Conservation (phyloP, 169 alveolate genomes). For the Plasmodium ovale region DNA sequence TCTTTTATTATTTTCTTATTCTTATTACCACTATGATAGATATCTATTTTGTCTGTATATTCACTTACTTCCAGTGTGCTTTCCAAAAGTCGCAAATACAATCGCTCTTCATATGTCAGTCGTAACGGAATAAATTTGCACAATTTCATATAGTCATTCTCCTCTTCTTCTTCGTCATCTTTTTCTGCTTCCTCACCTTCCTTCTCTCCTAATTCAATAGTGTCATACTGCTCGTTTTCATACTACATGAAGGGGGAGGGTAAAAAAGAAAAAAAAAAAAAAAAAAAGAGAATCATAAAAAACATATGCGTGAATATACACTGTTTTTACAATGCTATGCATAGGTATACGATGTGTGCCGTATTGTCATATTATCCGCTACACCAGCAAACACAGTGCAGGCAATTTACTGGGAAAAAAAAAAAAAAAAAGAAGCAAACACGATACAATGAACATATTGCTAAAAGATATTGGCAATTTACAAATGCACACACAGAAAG, state of each 20-base stretch:
- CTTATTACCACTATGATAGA: slow-evolving; percentile 83
- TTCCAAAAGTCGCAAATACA: slow-evolving; percentile 89
- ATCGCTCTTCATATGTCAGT: slow-evolving; percentile 85
- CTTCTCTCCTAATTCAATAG: slow-evolving; percentile 26
- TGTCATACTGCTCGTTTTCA: slow-evolving; percentile 75
- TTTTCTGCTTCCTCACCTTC: slow-evolving; percentile 1
- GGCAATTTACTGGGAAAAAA: too few species aligned
- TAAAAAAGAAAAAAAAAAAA: slow-evolving; percentile 1
- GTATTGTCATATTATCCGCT: too few species aligned
- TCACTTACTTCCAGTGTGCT: slow-evolving; percentile 92
- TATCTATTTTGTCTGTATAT: slow-evolving; percentile 92
- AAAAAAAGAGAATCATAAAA: neutral
- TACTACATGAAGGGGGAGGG: slow-evolving; percentile 19
- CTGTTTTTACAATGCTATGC: too few species aligned
- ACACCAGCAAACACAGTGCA: too few species aligned
- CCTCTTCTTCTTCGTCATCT: slow-evolving; percentile 57
- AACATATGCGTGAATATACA: neutral
- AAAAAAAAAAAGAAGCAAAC: too few species aligned
- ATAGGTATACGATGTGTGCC: too few species aligned
- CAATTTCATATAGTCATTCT: slow-evolving; percentile 58
- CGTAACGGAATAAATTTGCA: slow-evolving; percentile 80
- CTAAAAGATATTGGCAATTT: too few species aligned
- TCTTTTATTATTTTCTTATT: slow-evolving; percentile 87
- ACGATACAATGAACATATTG: too few species aligned
- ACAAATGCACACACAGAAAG: too few species aligned